Conservation (phyloP, 75 land plant genomes). For the Sequoiadendron giganteum region DNA sequence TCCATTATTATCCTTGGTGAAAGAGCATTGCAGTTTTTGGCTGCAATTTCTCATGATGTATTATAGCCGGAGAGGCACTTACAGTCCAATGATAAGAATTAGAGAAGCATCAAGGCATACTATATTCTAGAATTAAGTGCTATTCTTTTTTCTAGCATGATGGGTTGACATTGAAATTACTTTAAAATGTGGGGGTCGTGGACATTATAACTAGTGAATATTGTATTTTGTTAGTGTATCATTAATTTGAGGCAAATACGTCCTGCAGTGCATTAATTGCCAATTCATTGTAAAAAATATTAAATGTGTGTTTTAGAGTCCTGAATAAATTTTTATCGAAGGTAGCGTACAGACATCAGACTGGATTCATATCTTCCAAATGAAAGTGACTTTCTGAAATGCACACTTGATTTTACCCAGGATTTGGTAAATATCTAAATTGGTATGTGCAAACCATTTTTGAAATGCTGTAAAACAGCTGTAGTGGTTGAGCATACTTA, state of each 20-base stretch:
- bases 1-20: not conserved
- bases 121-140: not conserved
- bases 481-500: not conserved
- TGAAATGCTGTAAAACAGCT: not conserved
- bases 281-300: not conserved
- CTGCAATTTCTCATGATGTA: not conserved
- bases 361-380: not conserved
- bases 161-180: not conserved
- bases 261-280: not conserved
- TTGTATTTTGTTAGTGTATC: not conserved
- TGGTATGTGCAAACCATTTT: not conserved
- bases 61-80: constrained; percentile 3
- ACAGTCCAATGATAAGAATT: not conserved
- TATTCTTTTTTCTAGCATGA: not conserved
- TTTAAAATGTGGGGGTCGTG: not conserved
- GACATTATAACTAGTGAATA: not conserved
- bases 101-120: not conserved
- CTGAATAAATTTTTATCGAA: not conserved
- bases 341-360: not conserved
- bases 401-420: not conserved
- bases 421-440: not conserved
- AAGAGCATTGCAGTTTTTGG: not conserved
- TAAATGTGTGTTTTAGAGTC: not conserved
- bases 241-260: not conserved
- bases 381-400: not conserved